Base-by-base conservation (phyloP, 495 filamentous ascomycete species). In the Haplographium delicatum region DNA sequence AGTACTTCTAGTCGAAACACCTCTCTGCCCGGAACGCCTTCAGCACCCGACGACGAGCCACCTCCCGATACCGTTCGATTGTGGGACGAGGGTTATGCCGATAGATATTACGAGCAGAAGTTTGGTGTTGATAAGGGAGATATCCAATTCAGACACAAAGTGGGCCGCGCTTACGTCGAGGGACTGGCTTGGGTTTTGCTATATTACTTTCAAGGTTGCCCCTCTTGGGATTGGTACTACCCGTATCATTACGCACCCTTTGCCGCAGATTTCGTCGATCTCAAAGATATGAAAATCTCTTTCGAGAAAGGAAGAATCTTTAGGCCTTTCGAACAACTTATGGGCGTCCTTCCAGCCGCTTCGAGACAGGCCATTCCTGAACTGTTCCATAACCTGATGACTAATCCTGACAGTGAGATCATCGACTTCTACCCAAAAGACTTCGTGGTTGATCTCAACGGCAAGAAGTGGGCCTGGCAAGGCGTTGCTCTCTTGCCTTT, bases 191-290 rank as follows among this genome's bases (percentile, higher is more conserved):
- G 93, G 93, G 93, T 97, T 16, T 70, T 98, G 19, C 72, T 85
- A n/a, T 98, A 98, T 62, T 98, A 98, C 66, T 93, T 96, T 64
- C 93, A 98, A 66, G 93, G 94, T 16, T 97, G 93, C 60, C 88
- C 94, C 7, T 94, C 88, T 2, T 97, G 94, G 94, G 91, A 84
- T 44, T 98, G 93, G 93, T 98, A 91, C 62, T 98, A 95, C 61
- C 93, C 93, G 1, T 91, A 97, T 62, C 94, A 98, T 64, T 98
- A 98, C 61, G 94, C 93, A 5, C 93, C 93, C 8, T 96, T 96
- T 68, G 93, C 94, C 1, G 85, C 90, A 34, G 93, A 98, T 66
- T 98, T 98, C 64, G 82, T 83, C 44, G 86, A 93, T 43, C 73
- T 98, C 27, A 78, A 66, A 41, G 81, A 91, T 44, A 82, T 95